Evolutionary conservation across 345 rosid species (phyloP), one percentile per base, ranked within the genome.

Genomic region (Luvunga scandens): DNA sequence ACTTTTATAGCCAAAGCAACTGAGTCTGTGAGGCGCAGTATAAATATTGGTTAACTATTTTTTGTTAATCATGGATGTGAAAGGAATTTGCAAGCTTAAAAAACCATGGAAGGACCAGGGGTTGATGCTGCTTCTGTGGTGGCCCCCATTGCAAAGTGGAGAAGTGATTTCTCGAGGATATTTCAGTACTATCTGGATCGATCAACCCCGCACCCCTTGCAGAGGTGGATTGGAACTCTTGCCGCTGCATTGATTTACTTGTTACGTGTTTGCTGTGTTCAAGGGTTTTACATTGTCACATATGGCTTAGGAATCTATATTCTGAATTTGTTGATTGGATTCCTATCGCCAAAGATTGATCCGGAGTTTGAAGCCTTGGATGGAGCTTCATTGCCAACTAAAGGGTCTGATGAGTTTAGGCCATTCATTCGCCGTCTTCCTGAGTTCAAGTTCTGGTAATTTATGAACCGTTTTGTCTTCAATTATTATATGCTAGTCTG

Each of bases 101-200:
- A 53, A 31, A 22, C 62, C 30, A 86, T 87, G 92, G 87, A 84
- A 76, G 81, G 55, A 67, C 66, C n/a, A 42, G 86, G 81, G 21
- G 84, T 65, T 28, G 86, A 84, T 67, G 83, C 71, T 80, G 85
- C 78, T 74, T 62, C 84, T 1, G 68, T 68, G 19, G 71, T 73
- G 77, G 87, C 85, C 27, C 88, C 89, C 13, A 13, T 90, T 75
- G 84, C 81, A 19, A 77, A 84, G 85, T 87, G 93, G 90, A 87
- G 69, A 78, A 82, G 73, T 36, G 85, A 90, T 56, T 84, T 84
- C 65, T 81, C 89, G 4, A 81, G 85, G 84, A 48, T 48, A n/a
- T 87, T 87, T 55, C 94, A 82, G 85, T 81, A 83, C 76, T 90
- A 85, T 75, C 67, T 90, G 72, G 94, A 90, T 64, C 78, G 85